Evolutionary conservation across 768 basidiomycete genomes (phyloP).

Genomic region (Tylopilus felleus): DNA sequence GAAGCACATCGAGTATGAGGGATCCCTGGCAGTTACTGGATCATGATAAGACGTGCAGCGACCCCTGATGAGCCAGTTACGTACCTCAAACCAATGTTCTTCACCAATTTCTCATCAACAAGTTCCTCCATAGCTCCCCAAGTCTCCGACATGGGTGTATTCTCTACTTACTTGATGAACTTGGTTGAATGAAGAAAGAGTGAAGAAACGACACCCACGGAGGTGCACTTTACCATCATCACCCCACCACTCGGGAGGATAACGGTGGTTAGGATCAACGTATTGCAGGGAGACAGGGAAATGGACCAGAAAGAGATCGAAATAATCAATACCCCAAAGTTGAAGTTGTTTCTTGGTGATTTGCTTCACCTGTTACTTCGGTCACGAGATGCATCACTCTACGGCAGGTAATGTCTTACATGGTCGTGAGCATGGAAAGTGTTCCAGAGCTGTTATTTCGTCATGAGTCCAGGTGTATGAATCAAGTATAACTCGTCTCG

Average conservation of each 20-base stretch:
- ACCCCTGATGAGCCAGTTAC: constrained; percentile 1
- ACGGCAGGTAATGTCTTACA: constrained; percentile 36
- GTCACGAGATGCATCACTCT: background rate
- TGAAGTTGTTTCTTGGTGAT: constrained; percentile 61
- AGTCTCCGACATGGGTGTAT: constrained; percentile 75
- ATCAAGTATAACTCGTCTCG: constrained; percentile 14
- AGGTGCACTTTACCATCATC: constrained; percentile 68
- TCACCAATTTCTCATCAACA: constrained; percentile 63
- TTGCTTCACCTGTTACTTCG: constrained; percentile 45
- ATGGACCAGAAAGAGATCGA: constrained; percentile 79
- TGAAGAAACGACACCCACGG: constrained; percentile 38
- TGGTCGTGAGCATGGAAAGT: constrained; percentile 81
- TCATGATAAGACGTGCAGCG: background rate
- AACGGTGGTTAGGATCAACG: constrained; percentile 70
- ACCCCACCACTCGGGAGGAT: constrained; percentile 81
- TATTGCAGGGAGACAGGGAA: constrained; percentile 83
- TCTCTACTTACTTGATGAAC: constrained; percentile 37
- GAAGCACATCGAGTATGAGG: constrained; percentile 70
- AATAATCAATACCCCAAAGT: constrained; percentile 83
- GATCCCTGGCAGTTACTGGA: constrained; percentile 71
- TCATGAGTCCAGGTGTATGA: constrained; percentile 4
- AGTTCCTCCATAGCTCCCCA: constrained; percentile 82
- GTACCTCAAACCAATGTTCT: constrained; percentile 78
- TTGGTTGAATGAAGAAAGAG: background rate
- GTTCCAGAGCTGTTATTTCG: constrained; percentile 69